Percentiles rank a stretch among this genome's conserved stretches.
These are phyloP conservation scores for Termitomyces sp. DNA, from an alignment of 768 basidiomycete genomes.

Conservation along the genomic window DNA sequence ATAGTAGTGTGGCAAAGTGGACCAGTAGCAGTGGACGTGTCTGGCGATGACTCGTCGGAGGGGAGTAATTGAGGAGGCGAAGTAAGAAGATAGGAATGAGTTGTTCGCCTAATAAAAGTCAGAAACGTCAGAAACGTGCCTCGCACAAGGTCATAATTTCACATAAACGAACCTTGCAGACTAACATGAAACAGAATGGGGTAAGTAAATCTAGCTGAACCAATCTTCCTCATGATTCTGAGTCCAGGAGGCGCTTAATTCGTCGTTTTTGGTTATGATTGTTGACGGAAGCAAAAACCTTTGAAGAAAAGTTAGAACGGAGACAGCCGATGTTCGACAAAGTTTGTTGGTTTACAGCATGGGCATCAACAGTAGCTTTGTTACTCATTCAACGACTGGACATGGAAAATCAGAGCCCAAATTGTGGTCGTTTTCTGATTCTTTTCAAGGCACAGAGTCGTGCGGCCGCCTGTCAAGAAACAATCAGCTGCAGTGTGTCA, in stretches of 20 bases:
- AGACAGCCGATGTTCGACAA: conserved; percentile 8
- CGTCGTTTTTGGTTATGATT: background rate
- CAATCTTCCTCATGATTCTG: conserved; percentile 2
- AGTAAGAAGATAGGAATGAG: background rate
- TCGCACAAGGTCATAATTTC: background rate
- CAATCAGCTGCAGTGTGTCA: conserved; percentile 3
- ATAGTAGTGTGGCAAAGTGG: background rate
- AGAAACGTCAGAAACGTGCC: conserved; percentile 9
- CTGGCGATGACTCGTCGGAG: background rate
- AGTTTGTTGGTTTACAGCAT: background rate
- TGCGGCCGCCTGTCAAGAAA: background rate
- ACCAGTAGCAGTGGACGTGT: background rate
- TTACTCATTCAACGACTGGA: background rate
- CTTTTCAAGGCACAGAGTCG: background rate
- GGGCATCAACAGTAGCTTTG: background rate
- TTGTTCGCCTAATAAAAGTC: background rate
- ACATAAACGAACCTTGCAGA: background rate
- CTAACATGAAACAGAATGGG: background rate
- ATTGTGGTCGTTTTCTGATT: background rate
- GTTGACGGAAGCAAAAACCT: conserved; percentile 2
- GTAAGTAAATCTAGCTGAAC: background rate
- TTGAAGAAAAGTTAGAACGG: conserved; percentile 1
- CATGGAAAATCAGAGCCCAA: background rate
- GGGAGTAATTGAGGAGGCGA: background rate
- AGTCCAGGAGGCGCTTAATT: background rate